phyloP scores from a whole-genome alignment of 2,329 filamentous ascomycete species.

The Alternaria sp. region DNA sequence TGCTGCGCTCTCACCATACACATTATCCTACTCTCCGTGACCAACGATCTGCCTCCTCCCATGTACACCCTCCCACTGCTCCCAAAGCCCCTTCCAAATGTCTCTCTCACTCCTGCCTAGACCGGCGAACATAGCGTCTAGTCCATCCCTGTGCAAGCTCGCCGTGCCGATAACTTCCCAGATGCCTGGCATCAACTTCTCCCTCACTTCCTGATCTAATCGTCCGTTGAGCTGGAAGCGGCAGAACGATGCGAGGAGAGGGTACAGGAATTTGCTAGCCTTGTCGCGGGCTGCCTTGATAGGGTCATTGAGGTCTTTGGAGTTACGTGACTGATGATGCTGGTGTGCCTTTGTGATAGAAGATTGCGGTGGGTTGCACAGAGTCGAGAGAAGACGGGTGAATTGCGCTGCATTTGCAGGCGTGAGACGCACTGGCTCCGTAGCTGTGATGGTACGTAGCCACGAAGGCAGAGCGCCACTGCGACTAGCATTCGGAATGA shows the following conservation, averaged over 20 bases:
- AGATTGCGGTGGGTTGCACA: constrained; percentile 67
- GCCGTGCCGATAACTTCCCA: constrained; percentile 49
- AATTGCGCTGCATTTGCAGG: constrained; percentile 57
- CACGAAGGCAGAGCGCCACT: constrained; percentile 38
- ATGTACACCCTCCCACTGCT: constrained; percentile 42
- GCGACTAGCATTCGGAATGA: constrained; percentile 52
- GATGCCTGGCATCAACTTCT: constrained; percentile 64
- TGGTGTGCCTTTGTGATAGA: constrained; percentile 56
- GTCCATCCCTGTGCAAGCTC: constrained; percentile 34
- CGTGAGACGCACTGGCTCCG: constrained; percentile 34
- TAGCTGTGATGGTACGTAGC: constrained; percentile 27
- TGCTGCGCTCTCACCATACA: background rate
- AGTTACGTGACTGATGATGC: constrained; percentile 25
- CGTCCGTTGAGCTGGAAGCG: constrained; percentile 58
- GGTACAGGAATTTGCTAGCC: constrained; percentile 64
- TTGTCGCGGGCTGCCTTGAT: constrained; percentile 65
- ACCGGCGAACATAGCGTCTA: constrained; percentile 49
- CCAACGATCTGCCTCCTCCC: constrained; percentile 25
- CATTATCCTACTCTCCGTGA: constrained; percentile 4
- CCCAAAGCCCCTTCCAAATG: constrained; percentile 48
- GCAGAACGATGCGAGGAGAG: constrained; percentile 64
- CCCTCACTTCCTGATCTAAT: constrained; percentile 60
- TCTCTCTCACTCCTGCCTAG: constrained; percentile 41
- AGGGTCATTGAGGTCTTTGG: constrained; percentile 61
- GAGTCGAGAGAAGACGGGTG: constrained; percentile 63